Evolutionary conservation across 2,329 filamentous ascomycete species (phyloP).

Genomic region (Rutstroemia sp.): DNA sequence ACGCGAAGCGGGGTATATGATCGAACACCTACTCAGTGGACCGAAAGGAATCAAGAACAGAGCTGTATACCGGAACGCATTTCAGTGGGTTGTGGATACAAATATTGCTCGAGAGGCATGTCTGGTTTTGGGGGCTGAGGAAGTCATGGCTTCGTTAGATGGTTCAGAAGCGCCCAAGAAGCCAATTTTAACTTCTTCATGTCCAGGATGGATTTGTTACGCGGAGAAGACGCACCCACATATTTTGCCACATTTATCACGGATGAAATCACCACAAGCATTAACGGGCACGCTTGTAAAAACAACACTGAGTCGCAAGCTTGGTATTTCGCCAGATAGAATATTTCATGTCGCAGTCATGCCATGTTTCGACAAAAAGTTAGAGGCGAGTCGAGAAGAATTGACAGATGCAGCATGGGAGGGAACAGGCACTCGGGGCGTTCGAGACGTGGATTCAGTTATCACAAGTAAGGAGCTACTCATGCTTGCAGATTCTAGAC

Average conservation of each 20-base stretch:
- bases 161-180: slow-evolving; percentile 28
- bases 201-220: slow-evolving; percentile 98
- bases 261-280: slow-evolving; percentile 89
- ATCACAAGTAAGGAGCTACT: slow-evolving; percentile 94
- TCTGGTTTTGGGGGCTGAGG: slow-evolving; percentile 71
- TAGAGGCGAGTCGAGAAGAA: slow-evolving; percentile 90
- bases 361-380: slow-evolving; percentile 99
- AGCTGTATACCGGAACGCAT: slow-evolving; percentile 66
- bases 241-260: slow-evolving; percentile 82
- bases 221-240: slow-evolving; percentile 97
- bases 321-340: slow-evolving; percentile 65
- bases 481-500: slow-evolving; percentile 76
- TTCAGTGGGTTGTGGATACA: slow-evolving; percentile 87
- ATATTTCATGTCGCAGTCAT: slow-evolving; percentile 96
- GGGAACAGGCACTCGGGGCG: slow-evolving; percentile 42
- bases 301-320: slow-evolving; percentile 65
- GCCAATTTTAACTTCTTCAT: slow-evolving; percentile 79
- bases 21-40: slow-evolving; percentile 71
- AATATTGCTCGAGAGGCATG: slow-evolving; percentile 75
- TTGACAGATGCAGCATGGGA: slow-evolving; percentile 76
- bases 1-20: slow-evolving; percentile 69
- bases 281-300: slow-evolving; percentile 86
- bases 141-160: slow-evolving; percentile 44
- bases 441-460: slow-evolving; percentile 93
- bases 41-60: slow-evolving; percentile 60